A percentile compares a stretch with the other conserved stretches of the same genome.
phyloP scores from a whole-genome alignment of 2,329 filamentous ascomycete species.

The Cadophora malorum region DNA sequence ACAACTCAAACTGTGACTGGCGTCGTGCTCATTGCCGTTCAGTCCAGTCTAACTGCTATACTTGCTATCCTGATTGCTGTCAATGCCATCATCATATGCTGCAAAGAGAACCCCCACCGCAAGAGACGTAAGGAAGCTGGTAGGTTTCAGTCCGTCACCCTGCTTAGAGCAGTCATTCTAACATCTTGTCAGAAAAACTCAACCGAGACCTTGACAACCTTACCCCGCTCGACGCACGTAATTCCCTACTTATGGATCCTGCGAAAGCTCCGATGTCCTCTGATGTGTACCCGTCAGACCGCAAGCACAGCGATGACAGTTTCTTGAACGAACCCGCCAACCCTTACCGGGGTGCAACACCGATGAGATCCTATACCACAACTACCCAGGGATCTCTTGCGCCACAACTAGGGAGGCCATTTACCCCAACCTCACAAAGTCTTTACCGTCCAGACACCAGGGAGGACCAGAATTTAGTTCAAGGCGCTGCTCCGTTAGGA shows the following conservation, averaged over 20 bases:
- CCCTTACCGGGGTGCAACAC: slow-evolving; percentile 39
- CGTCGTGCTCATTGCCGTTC: slow-evolving; percentile 90
- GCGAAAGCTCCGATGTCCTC: slow-evolving; percentile 30
- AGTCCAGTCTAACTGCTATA: slow-evolving; percentile 81
- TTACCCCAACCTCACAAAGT: slow-evolving; percentile 23
- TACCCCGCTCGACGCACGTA: slow-evolving; percentile 85
- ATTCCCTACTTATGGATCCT: slow-evolving; percentile 69
- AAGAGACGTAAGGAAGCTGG: slow-evolving; percentile 88
- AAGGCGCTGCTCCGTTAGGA: slow-evolving; percentile 39
- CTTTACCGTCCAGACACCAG: slow-evolving; percentile 27
- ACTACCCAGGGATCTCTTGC: slow-evolving; percentile 21
- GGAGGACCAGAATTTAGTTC: slow-evolving; percentile 37
- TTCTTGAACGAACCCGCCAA: slow-evolving; percentile 43
- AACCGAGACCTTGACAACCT: slow-evolving; percentile 80
- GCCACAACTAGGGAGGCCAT: slow-evolving; percentile 23
- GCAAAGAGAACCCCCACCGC: slow-evolving; percentile 88
- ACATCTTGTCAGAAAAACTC: slow-evolving; percentile 67
- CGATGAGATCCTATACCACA: slow-evolving; percentile 35
- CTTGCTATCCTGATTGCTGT: slow-evolving; percentile 87
- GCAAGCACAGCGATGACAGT: slow-evolving; percentile 34
- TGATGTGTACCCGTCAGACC: slow-evolving; percentile 35
- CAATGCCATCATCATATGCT: slow-evolving; percentile 84
- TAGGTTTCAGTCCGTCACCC: slow-evolving; percentile 56
- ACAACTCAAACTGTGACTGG: slow-evolving; percentile 95
- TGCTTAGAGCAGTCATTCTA: slow-evolving; percentile 27